Evolutionary conservation across 768 basidiomycete genomes (phyloP).

Genomic region (Leccinum ochraceum): DNA sequence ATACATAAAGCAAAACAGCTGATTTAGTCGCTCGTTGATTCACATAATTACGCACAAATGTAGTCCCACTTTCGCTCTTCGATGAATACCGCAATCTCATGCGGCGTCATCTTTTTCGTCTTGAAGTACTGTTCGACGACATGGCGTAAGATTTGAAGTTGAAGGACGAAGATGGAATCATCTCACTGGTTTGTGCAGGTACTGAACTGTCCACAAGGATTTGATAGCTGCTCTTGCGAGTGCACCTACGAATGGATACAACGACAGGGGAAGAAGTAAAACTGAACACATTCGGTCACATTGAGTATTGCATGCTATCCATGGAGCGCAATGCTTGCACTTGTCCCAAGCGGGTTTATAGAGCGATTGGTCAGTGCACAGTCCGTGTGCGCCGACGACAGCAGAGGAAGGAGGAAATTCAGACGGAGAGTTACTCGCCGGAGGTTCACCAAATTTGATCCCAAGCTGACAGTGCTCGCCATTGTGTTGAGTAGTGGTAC

Average conservation of each 20-base stretch:
- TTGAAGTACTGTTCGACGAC: constrained; percentile 65
- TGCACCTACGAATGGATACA: constrained; percentile 73
- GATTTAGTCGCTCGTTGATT: background rate
- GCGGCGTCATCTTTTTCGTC: constrained; percentile 75
- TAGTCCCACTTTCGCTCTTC: constrained; percentile 94
- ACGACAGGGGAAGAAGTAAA: constrained; percentile 57
- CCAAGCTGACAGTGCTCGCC: background rate
- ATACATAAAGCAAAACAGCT: constrained; percentile 1
- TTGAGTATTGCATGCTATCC: background rate
- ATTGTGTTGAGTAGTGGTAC: background rate
- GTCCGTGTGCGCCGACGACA: constrained; percentile 79
- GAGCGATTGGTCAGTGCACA: constrained; percentile 75
- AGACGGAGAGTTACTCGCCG: constrained; percentile 60
- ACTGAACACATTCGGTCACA: constrained; percentile 36
- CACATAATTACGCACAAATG: constrained; percentile 46
- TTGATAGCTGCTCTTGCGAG: constrained; percentile 63
- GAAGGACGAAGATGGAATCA: background rate
- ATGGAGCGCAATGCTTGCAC: constrained; percentile 53
- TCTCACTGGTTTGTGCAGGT: constrained; percentile 68
- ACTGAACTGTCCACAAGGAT: constrained; percentile 63
- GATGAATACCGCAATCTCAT: constrained; percentile 72
- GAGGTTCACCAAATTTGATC: constrained; percentile 39
- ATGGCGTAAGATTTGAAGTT: background rate
- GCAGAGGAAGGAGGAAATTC: constrained; percentile 79
- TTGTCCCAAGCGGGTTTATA: constrained; percentile 83